Percentiles rank a stretch among this genome's conserved stretches.
Conservation (phyloP, 2,329 filamentous ascomycete species). For the Neophaeococcomyces aloes region DNA sequence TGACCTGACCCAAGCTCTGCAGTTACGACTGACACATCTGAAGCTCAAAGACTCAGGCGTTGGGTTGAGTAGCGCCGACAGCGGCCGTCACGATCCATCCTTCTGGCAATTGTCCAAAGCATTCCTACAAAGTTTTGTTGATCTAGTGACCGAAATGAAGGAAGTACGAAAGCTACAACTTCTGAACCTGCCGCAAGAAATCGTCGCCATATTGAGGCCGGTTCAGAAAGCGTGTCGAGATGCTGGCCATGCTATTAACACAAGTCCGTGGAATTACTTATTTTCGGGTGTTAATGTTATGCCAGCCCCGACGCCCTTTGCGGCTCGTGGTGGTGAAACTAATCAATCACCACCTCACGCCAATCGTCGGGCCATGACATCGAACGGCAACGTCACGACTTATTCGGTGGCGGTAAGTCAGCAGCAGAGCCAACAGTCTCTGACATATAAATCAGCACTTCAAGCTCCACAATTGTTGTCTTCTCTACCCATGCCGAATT, state of each 20-base stretch:
- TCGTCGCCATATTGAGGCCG: constrained; percentile 63
- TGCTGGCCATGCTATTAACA: constrained; percentile 60
- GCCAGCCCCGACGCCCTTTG: constrained; percentile 16
- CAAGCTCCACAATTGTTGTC: constrained; percentile 27
- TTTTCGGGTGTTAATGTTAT: constrained; percentile 30
- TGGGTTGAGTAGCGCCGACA: constrained; percentile 34
- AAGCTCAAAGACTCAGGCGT: constrained; percentile 75
- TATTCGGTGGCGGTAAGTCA: constrained; percentile 8
- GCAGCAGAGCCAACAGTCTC: constrained; percentile 26
- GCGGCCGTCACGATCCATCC: constrained; percentile 41
- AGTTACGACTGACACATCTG: constrained; percentile 62
- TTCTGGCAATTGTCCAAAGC: constrained; percentile 61
- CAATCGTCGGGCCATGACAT: constrained; percentile 1
- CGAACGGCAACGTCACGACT: constrained; percentile 8
- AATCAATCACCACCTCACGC: constrained; percentile 1
- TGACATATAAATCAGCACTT: background rate
- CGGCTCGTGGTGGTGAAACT: constrained; percentile 6
- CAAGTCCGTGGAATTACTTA: constrained; percentile 52
- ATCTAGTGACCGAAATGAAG: constrained; percentile 38
- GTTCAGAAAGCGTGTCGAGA: constrained; percentile 77
- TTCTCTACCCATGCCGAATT: constrained; percentile 11
- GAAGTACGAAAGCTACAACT: constrained; percentile 38
- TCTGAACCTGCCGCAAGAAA: constrained; percentile 46
- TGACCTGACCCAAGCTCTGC: constrained; percentile 62
- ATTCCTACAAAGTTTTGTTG: constrained; percentile 40